Evolutionary conservation across 306 rosid genomes (phyloP), one percentile per base, ranked within the genome.

Genomic region (Citrullus mucosospermus): DNA sequence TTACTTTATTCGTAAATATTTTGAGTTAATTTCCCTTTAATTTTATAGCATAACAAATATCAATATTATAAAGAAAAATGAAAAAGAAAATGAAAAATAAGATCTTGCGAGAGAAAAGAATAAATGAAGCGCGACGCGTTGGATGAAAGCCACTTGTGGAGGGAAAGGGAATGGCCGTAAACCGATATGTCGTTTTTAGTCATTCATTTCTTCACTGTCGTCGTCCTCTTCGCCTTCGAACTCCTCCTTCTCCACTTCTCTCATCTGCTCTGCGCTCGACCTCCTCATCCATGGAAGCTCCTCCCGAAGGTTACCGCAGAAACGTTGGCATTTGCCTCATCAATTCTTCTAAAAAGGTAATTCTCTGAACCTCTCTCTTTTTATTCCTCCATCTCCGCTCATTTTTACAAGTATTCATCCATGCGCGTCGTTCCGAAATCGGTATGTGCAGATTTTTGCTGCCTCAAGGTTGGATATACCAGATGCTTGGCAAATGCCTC

Each of bases 401-500:
- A 55, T 75, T 5, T 57, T 15, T 51, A 36, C 54, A 6, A 14
- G 65, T 79, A 6, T 78, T 43, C 51, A 3, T 80, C 2, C 41
- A 13, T 59, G 16, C 5, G 60, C 8, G 2, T 25, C 58, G 22
- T 32, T 41, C 38, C 10, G 48, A 28, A 65, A 12, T 38, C 56
- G 39, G 60, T 16, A 14, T 34, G 18, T 67, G 65, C 82, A 85
- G 88, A 79, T 88, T 43, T 92, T 94, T 72, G 83, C 90, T 36
- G 97, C 97, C 83, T 88, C 97, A 13, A 86, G 98, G 85, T 81
- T 94, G 22, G 95, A 90, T 83, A 69, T 84, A 76, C 97, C 97
- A 32, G 44, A 78, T 85, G 68, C 93, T 46, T 92, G 98, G 98
- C 96, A 94, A 90, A 94, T 94, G 98, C 97, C 98, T 0, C 96